Evolutionary conservation across 2,329 filamentous ascomycete genomes (phyloP).

Genomic region (Rhinocladiella mackenziei): DNA sequence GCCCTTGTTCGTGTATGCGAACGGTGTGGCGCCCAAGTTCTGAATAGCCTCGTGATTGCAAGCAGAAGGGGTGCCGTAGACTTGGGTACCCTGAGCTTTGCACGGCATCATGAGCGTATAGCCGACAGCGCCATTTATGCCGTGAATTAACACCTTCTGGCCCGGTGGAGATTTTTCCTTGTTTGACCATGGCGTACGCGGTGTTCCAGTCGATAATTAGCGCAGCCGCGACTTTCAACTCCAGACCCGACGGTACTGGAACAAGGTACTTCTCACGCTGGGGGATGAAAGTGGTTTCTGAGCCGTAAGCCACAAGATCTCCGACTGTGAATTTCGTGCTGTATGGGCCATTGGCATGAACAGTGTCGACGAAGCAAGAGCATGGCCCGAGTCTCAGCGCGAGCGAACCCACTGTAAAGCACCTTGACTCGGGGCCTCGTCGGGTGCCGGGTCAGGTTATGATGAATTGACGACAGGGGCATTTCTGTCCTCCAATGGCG

Average conservation of each 20-base stretch:
- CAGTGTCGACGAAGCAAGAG: slow-evolving; percentile 47
- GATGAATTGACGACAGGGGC: slow-evolving; percentile 36
- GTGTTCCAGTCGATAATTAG: slow-evolving; percentile 46
- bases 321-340: slow-evolving; percentile 30
- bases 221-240: slow-evolving; percentile 41
- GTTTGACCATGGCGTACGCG: slow-evolving; percentile 14
- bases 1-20: slow-evolving; percentile 48
- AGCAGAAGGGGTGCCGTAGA: slow-evolving; percentile 49
- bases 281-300: slow-evolving; percentile 46
- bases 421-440: slow-evolving; percentile 49
- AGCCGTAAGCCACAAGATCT: slow-evolving; percentile 33
- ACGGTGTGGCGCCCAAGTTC: slow-evolving; percentile 41
- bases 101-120: slow-evolving; percentile 43
- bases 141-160: slow-evolving; percentile 50
- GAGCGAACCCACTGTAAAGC: slow-evolving; percentile 48
- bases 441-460: slow-evolving; percentile 40
- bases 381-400: slow-evolving; percentile 50
- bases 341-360: slow-evolving; percentile 40
- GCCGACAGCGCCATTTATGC: slow-evolving; percentile 50
- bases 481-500: slow-evolving; percentile 40
- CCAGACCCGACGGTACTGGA: slow-evolving; percentile 41
- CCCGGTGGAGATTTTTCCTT: slow-evolving; percentile 42
- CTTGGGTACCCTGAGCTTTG: slow-evolving; percentile 43
- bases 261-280: slow-evolving; percentile 47
- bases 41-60: slow-evolving; percentile 45